Base-by-base conservation (phyloP, 2,329 filamentous ascomycete genomes). In the Dichotomopilus funicola region DNA sequence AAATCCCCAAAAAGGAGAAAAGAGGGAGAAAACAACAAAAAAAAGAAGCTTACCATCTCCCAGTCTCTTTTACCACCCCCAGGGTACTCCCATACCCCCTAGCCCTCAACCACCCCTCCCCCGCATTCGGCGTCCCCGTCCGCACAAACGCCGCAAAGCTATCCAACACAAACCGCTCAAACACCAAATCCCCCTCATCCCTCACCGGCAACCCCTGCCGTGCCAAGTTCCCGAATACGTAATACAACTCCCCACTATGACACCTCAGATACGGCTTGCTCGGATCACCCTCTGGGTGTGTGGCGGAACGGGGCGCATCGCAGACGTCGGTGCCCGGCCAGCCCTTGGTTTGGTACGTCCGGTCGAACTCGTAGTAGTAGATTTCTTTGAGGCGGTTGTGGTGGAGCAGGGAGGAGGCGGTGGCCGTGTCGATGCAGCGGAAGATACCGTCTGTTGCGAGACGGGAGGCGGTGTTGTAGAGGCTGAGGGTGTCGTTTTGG, bases 351-450 rank as follows among this genome's bases (percentile, higher is more conserved):
- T 74, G 73, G 61, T 79, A 80, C 0, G 77, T 78, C 45, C 81
- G 75, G 57, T 82, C 78, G 61, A 84, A 79, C 64, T 83, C 78
- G 67, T 85, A 85, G 64, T 77, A 83, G 65, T 79, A 84, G 0
- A 80, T 70, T 27, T 71, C 67, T 34, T 72, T 65, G 62, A 83
- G 78, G 0, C 75, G 73, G 3, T 69, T 67, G 12, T 36, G 33
- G 12, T 72, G 74, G 12, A 64, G 56, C 0, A 76, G 68, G 2
- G 75, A 79, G 0, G 78, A 72, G 6, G 77, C 77, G 2, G 81
- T 84, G 5, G 80, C 80, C 65, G 83, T 75, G 64, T 82, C 79
- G 50, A 80, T 69, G 65, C 82, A 85, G 55, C 80, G 77, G 71
- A 83, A 84, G 7, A 77, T 75, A 51, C 74, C 78, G 65, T 85